Evolutionary conservation across 352 stramenopile species (phyloP).

Genomic region (Phytophthora idaei): DNA sequence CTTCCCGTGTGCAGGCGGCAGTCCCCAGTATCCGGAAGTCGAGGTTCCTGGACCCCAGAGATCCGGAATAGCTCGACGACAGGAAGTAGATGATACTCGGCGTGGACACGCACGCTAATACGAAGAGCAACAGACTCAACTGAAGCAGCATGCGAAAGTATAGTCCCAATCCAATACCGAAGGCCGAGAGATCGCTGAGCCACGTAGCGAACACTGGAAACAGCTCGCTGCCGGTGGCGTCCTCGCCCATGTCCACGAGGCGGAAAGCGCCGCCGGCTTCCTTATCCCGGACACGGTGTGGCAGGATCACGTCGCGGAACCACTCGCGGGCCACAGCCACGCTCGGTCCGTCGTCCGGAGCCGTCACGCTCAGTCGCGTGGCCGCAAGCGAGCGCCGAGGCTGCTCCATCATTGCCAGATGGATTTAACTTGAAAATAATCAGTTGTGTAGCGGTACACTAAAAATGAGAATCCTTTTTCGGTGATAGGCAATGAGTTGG

Average conservation of each 20-base stretch:
- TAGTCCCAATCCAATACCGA: slow-evolving; percentile 77
- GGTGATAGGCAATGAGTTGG: neutral
- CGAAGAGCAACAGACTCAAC: slow-evolving; percentile 53
- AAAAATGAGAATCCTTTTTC: slow-evolving; percentile 9
- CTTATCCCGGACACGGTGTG: slow-evolving; percentile 56
- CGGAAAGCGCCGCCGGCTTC: slow-evolving; percentile 38
- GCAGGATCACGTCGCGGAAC: slow-evolving; percentile 62
- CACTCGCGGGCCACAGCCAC: slow-evolving; percentile 54
- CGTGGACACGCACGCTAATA: slow-evolving; percentile 61
- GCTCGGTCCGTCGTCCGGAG: slow-evolving; percentile 29
- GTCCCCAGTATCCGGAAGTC: slow-evolving; percentile 62
- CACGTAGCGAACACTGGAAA: slow-evolving; percentile 69
- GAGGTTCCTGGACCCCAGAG: slow-evolving; percentile 37
- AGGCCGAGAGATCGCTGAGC: slow-evolving; percentile 64
- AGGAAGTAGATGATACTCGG: slow-evolving; percentile 73
- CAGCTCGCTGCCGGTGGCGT: slow-evolving; percentile 51
- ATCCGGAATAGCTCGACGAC: slow-evolving; percentile 64
- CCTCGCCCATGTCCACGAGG: slow-evolving; percentile 75
- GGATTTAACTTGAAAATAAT: neutral
- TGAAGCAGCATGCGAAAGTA: slow-evolving; percentile 82
- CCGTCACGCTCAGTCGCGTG: slow-evolving; percentile 27
- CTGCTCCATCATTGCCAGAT: slow-evolving; percentile 22
- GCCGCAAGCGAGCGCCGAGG: slow-evolving; percentile 20
- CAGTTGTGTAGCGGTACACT: neutral
- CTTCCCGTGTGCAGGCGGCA: slow-evolving; percentile 60